These are phyloP conservation scores for Nicotiana noctiflora DNA, from an alignment of 257 asterid genomes.

Conservation along the genomic window DNA sequence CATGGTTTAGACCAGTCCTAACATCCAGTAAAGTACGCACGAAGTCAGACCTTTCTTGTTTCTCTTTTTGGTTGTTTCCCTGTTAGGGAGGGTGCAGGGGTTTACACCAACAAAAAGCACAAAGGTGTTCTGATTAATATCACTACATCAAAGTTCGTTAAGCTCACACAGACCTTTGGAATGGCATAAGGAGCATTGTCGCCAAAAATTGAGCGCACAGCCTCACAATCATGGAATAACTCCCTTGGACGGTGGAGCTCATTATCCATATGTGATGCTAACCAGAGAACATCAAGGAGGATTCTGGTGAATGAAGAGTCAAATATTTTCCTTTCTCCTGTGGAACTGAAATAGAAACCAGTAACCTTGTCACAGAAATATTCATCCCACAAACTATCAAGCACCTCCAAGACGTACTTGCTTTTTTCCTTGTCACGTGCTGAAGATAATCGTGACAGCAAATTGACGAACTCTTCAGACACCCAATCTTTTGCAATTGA, in stretches of 20 bases:
- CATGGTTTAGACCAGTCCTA: background rate
- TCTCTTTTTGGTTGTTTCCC: background rate
- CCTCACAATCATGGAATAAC: constrained; percentile 69
- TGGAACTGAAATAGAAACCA: constrained; percentile 35
- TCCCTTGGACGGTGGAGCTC: constrained; percentile 64
- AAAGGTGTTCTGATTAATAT: background rate
- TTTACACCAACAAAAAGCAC: background rate
- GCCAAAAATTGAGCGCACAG: constrained; percentile 71
- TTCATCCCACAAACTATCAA: constrained; percentile 80
- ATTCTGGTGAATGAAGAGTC: constrained; percentile 50
- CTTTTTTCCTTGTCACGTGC: constrained; percentile 49
- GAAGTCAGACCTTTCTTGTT: background rate
- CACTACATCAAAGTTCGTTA: background rate
- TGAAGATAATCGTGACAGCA: constrained; percentile 50
- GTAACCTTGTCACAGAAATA: constrained; percentile 54
- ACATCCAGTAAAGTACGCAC: background rate
- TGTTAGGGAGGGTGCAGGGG: background rate
- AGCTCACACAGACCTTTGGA: constrained; percentile 59
- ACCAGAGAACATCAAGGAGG: constrained; percentile 60
- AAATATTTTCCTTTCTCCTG: constrained; percentile 43
- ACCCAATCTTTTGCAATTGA: constrained; percentile 59
- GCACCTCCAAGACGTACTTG: constrained; percentile 66
- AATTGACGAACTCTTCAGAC: constrained; percentile 55
- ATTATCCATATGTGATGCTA: constrained; percentile 44
- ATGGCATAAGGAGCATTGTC: constrained; percentile 61